Base-by-base conservation (phyloP, 2,329 filamentous ascomycete genomes). In the Cercospora brassicicola region DNA sequence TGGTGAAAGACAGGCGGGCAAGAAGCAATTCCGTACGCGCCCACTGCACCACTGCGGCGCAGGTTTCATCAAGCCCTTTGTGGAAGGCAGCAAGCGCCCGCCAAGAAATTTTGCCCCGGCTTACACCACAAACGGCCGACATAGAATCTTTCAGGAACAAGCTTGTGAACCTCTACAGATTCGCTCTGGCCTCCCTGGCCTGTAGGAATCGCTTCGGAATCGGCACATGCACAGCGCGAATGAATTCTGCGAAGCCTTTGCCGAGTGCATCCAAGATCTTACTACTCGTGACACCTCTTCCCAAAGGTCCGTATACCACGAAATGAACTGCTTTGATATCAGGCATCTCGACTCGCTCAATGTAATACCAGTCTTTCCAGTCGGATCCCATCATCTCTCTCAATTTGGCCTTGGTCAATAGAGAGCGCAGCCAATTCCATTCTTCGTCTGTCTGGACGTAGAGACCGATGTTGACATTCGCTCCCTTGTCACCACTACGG, bases 251-350 rank as follows among this genome's bases (percentile, higher is more conserved):
- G 36, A 73, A 73, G 11, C 73, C 73, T 56, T 75, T 75, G 3
- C 73, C 73, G 11, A 74, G 64, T 6, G 66, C 66, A 63, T 75
- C 73, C 30, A 75, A 60, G 15, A 73, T 63, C 59, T 67, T 73
- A 13, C 69, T 72, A 57, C 67, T 71, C 15, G 69, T 73, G 42
- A 74, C 69, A 26, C 73, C 73, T 65, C 73, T 62, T 23, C 71
- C 73, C 9, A 75, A 55, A 4, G 69, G 69, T 3, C 72, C 73
- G 61, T 73, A 74, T 3, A 75, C 62, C 13, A 74, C 72, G 28
- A 82, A 81, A 70, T 82, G 80, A 53, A 82, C 79, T 2, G 80
- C 79, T 28, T 73, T 71, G 20, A 82, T 77, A 15, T 77, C 74
- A 0, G 75, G 76, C 69, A 82, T 75, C 68, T 82, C 79, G 59